Evolutionary conservation across 768 basidiomycete genomes (phyloP).

Genomic region (Amanita molliuscula): DNA sequence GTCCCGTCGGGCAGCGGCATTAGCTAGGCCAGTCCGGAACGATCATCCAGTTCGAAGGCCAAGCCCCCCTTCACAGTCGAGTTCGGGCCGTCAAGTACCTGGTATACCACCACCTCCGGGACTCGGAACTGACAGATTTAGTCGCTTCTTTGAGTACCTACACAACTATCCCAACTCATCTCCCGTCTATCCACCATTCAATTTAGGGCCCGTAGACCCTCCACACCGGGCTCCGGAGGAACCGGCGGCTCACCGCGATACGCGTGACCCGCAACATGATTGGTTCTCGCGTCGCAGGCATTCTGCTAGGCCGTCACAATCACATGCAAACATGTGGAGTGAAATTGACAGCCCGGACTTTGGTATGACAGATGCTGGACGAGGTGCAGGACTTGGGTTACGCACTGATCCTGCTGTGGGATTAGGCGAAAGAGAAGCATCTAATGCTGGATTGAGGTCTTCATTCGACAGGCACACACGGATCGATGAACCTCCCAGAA

Average conservation of each 20-base stretch:
- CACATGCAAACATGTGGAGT: not conserved
- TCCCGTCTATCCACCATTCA: not conserved
- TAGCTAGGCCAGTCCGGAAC: not conserved
- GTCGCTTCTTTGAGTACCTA: not conserved
- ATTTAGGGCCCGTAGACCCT: not conserved
- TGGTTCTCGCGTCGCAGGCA: slow-evolving; percentile 2
- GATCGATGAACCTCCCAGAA: not conserved
- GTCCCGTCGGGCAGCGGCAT: not conserved
- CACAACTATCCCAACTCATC: not conserved
- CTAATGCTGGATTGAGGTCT: not conserved
- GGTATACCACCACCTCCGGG: not conserved
- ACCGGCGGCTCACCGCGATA: not conserved
- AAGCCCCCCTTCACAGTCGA: not conserved
- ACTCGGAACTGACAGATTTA: not conserved
- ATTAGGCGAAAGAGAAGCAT: not conserved
- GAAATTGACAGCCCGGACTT: not conserved
- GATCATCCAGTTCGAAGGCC: not conserved
- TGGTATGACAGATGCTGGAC: not conserved
- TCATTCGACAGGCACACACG: not conserved
- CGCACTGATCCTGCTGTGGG: not conserved
- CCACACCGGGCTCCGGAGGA: not conserved
- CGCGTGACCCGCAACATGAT: slow-evolving; percentile 1
- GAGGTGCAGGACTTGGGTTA: not conserved
- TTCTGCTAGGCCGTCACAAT: not conserved
- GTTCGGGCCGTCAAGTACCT: not conserved